A percentile compares a stretch with the other conserved stretches of the same genome.
Evolutionary conservation across 306 rosid genomes (phyloP).

Genomic region (Cucurbita maxima): DNA sequence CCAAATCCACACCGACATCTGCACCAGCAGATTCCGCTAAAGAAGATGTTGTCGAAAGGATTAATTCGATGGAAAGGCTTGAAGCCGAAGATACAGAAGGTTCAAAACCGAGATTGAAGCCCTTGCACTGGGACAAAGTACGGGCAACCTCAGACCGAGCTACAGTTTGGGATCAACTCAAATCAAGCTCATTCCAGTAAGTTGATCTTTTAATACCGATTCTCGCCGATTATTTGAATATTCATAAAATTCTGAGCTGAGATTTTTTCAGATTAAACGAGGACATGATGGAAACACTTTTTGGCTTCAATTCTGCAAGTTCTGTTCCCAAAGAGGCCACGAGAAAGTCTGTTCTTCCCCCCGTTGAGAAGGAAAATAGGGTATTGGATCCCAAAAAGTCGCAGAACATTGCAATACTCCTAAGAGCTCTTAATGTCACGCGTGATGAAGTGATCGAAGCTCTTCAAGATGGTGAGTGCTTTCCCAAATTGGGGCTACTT

Average conservation of each 20-base stretch:
- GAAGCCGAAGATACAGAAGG: slow-evolving; percentile 56
- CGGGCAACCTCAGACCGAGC: slow-evolving; percentile 90
- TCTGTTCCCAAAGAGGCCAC: slow-evolving; percentile 43
- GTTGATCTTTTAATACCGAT: slow-evolving; percentile 7
- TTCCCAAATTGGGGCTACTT: background rate
- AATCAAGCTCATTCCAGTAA: slow-evolving; percentile 96
- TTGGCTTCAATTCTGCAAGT: slow-evolving; percentile 51
- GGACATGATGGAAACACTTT: slow-evolving; percentile 95
- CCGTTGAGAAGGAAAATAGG: slow-evolving; percentile 55
- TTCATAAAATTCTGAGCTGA: background rate
- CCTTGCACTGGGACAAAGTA: slow-evolving; percentile 97
- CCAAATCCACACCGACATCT: slow-evolving; percentile 8
- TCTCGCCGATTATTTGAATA: background rate
- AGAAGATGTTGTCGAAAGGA: slow-evolving; percentile 8
- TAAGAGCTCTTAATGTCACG: slow-evolving; percentile 89
- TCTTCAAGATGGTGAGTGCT: slow-evolving; percentile 66
- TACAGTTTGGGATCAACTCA: slow-evolving; percentile 95
- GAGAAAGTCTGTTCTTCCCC: slow-evolving; percentile 56
- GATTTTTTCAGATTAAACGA: slow-evolving; percentile 55
- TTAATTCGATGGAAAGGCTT: slow-evolving; percentile 33
- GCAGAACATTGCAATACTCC: slow-evolving; percentile 79
- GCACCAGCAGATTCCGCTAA: slow-evolving; percentile 18
- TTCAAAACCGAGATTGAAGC: slow-evolving; percentile 66
- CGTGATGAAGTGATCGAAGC: slow-evolving; percentile 90
- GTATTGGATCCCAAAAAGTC: slow-evolving; percentile 95